phyloP scores from a whole-genome alignment of 1,284 basidiomycete genomes.

The Irpex sp. region DNA sequence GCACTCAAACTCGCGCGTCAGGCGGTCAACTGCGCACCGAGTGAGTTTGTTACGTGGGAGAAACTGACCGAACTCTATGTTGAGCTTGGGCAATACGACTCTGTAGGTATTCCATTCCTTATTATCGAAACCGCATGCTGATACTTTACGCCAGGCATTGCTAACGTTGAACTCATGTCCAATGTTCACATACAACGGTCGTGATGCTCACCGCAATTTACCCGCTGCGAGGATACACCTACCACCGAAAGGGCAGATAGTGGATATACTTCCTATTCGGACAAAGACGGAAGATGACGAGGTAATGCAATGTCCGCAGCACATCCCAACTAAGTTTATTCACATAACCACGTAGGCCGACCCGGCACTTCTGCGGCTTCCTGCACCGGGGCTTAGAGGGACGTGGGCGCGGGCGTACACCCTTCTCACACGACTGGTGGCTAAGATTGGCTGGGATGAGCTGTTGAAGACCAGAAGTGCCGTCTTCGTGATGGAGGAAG shows the following conservation, averaged over 20 bases:
- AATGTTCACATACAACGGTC: slow-evolving; percentile 99
- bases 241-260: slow-evolving; percentile 83
- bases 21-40: slow-evolving; percentile 96
- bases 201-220: slow-evolving; percentile 89
- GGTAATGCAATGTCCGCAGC: slow-evolving; percentile 31
- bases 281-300: slow-evolving; percentile 83
- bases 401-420: slow-evolving; percentile 96
- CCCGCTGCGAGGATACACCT: slow-evolving; percentile 82
- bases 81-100: slow-evolving; percentile 84
- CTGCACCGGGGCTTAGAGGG: slow-evolving; percentile 90
- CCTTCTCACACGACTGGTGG: slow-evolving; percentile 86
- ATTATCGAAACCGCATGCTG: neutral
- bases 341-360: slow-evolving; percentile 59
- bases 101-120: slow-evolving; percentile 36
- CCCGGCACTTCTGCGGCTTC: slow-evolving; percentile 87
- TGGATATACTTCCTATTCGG: slow-evolving; percentile 74
- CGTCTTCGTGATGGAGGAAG: slow-evolving; percentile 99
- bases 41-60: slow-evolving; percentile 98
- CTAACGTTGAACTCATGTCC: slow-evolving; percentile 98
- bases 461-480: slow-evolving; percentile 88
- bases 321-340: neutral
- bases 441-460: slow-evolving; percentile 98
- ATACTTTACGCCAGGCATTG: slow-evolving; percentile 52
- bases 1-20: slow-evolving; percentile 89
- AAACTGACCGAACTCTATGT: slow-evolving; percentile 96